Base-by-base conservation (phyloP, 2,329 filamentous ascomycete genomes). In the Ascochyta koolunga region DNA sequence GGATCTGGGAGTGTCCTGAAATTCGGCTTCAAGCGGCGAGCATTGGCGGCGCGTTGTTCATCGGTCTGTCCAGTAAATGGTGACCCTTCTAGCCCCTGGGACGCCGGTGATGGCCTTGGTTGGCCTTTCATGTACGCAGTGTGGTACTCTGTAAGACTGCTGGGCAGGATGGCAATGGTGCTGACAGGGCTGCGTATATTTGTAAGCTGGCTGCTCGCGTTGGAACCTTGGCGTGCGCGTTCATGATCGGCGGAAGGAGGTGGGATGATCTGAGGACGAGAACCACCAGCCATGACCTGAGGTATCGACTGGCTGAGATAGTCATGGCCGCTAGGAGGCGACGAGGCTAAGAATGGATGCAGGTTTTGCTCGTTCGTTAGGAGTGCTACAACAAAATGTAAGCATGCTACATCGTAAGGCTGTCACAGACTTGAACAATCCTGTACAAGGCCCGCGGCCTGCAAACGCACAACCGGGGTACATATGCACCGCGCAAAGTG, bases 161-260 rank as follows among this genome's bases (percentile, higher is more conserved):
- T 96, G 3, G 95, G 93, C 10, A 99, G 79, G 42, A 99, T 91
- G 57, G 91, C 91, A 46, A 99, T 90, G 62, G 96, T 96, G 76
- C 89, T 96, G 43, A 81, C 68, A 47, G 77, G 78, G 44, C 75
- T 78, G 9, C 79, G 76, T n/a, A 42, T 21, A 15, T 6, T 55
- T 8, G 75, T 58, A 29, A 68, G 71, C 54, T 67, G 78, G 65
- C 59, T 75, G 65, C 64, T 75, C 21, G 75, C 74, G 21, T 77
- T 79, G 0, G 78, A 79, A 10, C 75, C 74, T 51, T 80, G 77
- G 15, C 78, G 74, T 33, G 71, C 66, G 36, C 77, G 75, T 40
- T 80, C 77, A n/a, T 72, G 50, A n/a, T 71, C 66, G 22, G 64
- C 40, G 19, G 64, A 52, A 18, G 51, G 45, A 22, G 65, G 59